Conservation (phyloP, 1,284 basidiomycete species). For the Ceratobasidium sp. region DNA sequence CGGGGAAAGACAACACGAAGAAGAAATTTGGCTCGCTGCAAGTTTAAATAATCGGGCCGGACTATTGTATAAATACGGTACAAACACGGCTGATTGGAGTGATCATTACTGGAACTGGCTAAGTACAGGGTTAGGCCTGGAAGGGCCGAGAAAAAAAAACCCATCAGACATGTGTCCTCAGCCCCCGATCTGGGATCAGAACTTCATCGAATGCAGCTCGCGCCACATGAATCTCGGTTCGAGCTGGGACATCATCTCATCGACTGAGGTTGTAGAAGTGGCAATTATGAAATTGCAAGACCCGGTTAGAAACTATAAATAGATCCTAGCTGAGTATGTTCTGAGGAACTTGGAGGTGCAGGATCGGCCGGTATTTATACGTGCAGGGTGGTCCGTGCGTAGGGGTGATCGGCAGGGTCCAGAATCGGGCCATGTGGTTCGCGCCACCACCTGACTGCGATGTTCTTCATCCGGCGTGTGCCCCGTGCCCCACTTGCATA, state of each 20-base stretch:
- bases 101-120: no score
- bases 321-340: conserved; percentile 92
- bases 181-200: conserved; percentile 41
- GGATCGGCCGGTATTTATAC: conserved; percentile 60
- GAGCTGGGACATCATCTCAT: conserved; percentile 44
- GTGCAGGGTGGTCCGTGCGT: conserved; percentile 59
- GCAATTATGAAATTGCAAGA: conserved; percentile 47
- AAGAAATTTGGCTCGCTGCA: background rate
- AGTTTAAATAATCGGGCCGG: no score
- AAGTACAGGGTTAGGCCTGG: conserved; percentile 42
- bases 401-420: no score
- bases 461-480: conserved; percentile 21
- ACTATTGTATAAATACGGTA: no score
- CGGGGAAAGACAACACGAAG: background rate
- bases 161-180: conserved; percentile 45
- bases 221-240: conserved; percentile 43
- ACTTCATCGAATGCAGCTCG: conserved; percentile 45
- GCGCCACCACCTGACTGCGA: background rate
- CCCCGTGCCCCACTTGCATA: conserved; percentile 41
- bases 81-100: no score
- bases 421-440: no score
- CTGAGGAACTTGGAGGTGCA: conserved; percentile 62
- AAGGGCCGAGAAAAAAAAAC: conserved; percentile 8
- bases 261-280: conserved; percentile 47
- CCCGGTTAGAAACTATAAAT: conserved; percentile 59